Evolutionary conservation across 1,284 basidiomycete species (phyloP).

Genomic region (Jaminaea rosea): DNA sequence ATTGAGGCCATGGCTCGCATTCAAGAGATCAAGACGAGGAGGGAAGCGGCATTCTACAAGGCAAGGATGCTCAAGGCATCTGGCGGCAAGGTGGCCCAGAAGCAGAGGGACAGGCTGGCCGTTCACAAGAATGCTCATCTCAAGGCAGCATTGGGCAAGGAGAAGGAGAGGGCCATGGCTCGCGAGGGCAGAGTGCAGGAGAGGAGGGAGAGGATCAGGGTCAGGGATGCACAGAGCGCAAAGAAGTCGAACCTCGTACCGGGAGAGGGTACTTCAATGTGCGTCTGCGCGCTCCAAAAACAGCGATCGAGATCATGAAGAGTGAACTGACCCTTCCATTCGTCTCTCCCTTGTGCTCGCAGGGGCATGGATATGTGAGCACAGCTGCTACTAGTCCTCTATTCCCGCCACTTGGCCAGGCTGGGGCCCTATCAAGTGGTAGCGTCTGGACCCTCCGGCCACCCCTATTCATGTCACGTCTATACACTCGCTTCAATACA

Average conservation of each 20-base stretch:
- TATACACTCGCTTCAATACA: no score
- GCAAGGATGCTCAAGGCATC: slow-evolving; percentile 40
- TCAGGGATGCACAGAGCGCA: not conserved
- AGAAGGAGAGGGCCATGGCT: slow-evolving; percentile 2
- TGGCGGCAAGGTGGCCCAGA: slow-evolving; percentile 24
- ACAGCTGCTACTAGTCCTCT: not conserved
- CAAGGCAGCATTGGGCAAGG: slow-evolving; percentile 4
- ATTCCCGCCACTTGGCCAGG: no score
- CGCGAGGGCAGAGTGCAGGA: slow-evolving; percentile 1
- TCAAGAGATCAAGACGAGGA: slow-evolving; percentile 77
- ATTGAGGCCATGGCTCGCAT: slow-evolving; percentile 94
- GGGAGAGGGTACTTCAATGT: slow-evolving; percentile 6
- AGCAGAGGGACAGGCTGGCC: slow-evolving; percentile 33
- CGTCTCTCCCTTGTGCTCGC: not conserved
- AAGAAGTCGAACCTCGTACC: slow-evolving; percentile 8
- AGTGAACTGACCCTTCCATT: not conserved
- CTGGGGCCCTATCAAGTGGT: no score
- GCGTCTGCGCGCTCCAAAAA: not conserved
- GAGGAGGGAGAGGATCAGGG: slow-evolving; percentile 1
- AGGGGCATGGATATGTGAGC: slow-evolving; percentile 1
- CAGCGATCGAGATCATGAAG: not conserved
- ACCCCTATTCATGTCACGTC: no score
- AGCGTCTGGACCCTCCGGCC: no score
- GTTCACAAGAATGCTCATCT: slow-evolving; percentile 41
- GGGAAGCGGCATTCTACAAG: slow-evolving; percentile 83